Conservation (phyloP, 2,329 filamentous ascomycete genomes). For the Trichoderma citrinoviride region DNA sequence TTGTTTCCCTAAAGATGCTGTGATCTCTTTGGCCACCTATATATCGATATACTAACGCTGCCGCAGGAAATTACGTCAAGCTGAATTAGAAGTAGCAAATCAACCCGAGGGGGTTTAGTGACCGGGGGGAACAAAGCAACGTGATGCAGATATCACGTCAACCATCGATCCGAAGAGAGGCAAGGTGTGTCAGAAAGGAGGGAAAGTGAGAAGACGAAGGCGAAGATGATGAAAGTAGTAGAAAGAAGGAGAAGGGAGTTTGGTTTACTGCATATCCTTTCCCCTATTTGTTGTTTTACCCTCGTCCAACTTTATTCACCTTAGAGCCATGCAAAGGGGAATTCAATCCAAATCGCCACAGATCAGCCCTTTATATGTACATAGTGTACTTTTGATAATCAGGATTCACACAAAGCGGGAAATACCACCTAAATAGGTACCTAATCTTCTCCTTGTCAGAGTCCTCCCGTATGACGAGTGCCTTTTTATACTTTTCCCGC, state of each 20-base stretch:
- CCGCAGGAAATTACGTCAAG: slow-evolving; percentile 20
- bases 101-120: not conserved
- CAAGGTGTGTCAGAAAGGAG: not conserved
- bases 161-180: not conserved
- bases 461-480: not conserved
- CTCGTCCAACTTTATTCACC: not conserved
- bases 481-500: too few species aligned
- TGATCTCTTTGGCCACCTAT: not conserved
- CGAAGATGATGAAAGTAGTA: not conserved
- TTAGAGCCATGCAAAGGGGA: not conserved
- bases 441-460: too few species aligned
- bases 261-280: not conserved
- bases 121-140: slow-evolving; percentile 24
- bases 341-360: not conserved
- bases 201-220: not conserved
- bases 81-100: slow-evolving; percentile 14
- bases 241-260: not conserved
- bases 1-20: not conserved
- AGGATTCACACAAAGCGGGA: slow-evolving; percentile 7
- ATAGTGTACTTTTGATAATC: slow-evolving; percentile 23
- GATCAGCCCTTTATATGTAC: slow-evolving; percentile 16
- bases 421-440: not conserved
- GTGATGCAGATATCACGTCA: not conserved
- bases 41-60: not conserved
- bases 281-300: not conserved